Base-by-base conservation (phyloP, 1,284 basidiomycete species). In the Apiotrichum akiyoshidainum region DNA sequence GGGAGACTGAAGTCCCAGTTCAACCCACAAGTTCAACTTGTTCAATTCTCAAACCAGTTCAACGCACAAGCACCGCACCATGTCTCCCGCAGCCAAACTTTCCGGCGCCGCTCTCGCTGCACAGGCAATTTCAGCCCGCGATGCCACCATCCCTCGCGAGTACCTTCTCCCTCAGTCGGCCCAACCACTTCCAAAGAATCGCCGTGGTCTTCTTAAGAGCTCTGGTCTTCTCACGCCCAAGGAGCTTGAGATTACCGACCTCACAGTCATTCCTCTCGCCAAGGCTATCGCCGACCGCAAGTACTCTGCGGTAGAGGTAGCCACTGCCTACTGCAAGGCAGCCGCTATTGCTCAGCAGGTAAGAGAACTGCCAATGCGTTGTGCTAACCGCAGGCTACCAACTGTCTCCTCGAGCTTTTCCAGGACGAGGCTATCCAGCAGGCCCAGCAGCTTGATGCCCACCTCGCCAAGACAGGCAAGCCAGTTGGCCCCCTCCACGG, bases 361-460 rank as follows among this genome's bases (percentile, higher is more conserved):
- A 13, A 8, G 34, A 8, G 34, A 13, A 7, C 34, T 35, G 13
- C 13, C 34, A 7, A 13, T 35, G 8, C 34, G n/a, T n/a, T 35
- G 34, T 35, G 13, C 34, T 35, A 13, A 35, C 13, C 8, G 8
- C 34, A 68, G 54, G 60, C 63, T 80, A 84, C 83, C 1, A 87
- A 87, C 62, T 87, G 85, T 68, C 72, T 88, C 45, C 87, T 86
- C 5, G 86, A 87, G 66, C 83, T 86, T 11, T 86, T 86, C 61
- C 78, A 85, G 48, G 83, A 85, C 1, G 80, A 81, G 19, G 86
- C 84, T 0, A 73, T 86, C 12, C 76, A 73, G 37, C 79, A 82
- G 22, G 87, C 87, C 26, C 0, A 78, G 81, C 78, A 81, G 66
- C 79, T 87, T 5, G 87, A 89, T 63, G 81, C 76, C 3, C 75